Evolutionary conservation across 148 eudicot species (phyloP).

Genomic region (Euryodendron excelsum): DNA sequence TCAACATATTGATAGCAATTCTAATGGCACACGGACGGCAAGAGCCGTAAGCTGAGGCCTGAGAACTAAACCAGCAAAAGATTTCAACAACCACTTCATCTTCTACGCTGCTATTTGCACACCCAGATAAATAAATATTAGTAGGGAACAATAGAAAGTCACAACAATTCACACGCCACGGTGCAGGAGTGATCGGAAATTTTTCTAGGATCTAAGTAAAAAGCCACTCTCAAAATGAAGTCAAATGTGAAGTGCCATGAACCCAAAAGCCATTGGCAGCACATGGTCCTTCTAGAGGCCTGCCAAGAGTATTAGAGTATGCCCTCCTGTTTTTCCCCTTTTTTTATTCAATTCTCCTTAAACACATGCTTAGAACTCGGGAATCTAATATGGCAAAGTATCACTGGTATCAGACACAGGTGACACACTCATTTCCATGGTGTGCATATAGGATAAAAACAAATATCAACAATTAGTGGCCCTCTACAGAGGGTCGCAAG

Average conservation of each 20-base stretch:
- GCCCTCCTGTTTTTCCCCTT: not conserved
- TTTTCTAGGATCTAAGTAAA: not conserved
- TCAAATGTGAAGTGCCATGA: not conserved
- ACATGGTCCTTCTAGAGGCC: slow-evolving; percentile 2
- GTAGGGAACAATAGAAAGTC: not conserved
- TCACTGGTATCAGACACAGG: not conserved
- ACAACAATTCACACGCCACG: not conserved
- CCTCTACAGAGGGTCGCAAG: no score
- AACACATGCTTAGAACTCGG: not conserved
- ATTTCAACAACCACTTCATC: not conserved
- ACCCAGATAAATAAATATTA: not conserved
- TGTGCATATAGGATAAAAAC: not conserved
- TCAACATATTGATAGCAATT: no score
- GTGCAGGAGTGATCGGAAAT: not conserved
- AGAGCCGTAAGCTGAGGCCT: not conserved
- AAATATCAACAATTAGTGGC: not conserved
- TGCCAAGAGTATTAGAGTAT: not conserved
- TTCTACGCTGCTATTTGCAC: not conserved
- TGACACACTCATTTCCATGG: not conserved
- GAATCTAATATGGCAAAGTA: not conserved
- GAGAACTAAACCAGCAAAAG: not conserved
- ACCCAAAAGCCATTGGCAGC: not conserved
- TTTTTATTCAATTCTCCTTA: not conserved
- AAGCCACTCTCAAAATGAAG: not conserved
- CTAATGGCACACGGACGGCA: not conserved